phyloP scores from a whole-genome alignment of 371 early-diverging fungal species.

The Mucor piriformis region DNA sequence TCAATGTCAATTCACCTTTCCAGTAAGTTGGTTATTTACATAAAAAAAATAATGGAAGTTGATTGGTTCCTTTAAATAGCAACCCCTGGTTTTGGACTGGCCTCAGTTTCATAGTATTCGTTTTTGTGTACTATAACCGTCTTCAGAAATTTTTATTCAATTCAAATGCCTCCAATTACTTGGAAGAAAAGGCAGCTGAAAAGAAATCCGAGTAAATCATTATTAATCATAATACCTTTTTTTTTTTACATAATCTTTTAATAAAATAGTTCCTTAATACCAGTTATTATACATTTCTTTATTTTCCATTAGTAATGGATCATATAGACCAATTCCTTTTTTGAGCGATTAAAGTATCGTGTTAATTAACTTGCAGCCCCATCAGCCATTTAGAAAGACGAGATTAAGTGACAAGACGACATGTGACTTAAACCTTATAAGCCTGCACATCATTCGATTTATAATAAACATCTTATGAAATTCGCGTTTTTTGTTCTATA shows the following conservation, averaged over 20 bases:
- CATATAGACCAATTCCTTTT: too few relatives aligned
- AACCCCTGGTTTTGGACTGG: constrained; percentile 45
- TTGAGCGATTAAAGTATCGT: too few relatives aligned
- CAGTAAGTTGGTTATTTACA: constrained; percentile 29
- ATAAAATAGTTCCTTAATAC: too few relatives aligned
- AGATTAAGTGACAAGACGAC: not conserved
- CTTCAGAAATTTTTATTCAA: not conserved
- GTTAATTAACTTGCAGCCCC: not conserved
- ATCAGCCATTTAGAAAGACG: not conserved
- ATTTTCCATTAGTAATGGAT: too few relatives aligned
- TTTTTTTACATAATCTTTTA: not conserved
- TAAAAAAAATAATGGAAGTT: not conserved
- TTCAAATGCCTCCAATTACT: constrained; percentile 8
- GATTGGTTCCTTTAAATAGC: constrained; percentile 10
- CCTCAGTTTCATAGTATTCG: constrained; percentile 15
- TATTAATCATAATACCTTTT: not conserved
- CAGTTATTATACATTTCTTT: too few relatives aligned
- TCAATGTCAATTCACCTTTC: constrained; percentile 32
- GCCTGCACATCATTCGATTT: too few relatives aligned
- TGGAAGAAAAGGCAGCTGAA: constrained; percentile 26
- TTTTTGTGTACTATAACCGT: not conserved
- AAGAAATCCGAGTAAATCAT: constrained; percentile 15
- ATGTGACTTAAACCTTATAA: too few relatives aligned
- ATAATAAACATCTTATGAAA: too few relatives aligned
- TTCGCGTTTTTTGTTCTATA: too few relatives aligned